Percentiles rank a stretch among this genome's conserved stretches.
Evolutionary conservation across 768 basidiomycete species (phyloP).

Genomic region (Suillus sp.): DNA sequence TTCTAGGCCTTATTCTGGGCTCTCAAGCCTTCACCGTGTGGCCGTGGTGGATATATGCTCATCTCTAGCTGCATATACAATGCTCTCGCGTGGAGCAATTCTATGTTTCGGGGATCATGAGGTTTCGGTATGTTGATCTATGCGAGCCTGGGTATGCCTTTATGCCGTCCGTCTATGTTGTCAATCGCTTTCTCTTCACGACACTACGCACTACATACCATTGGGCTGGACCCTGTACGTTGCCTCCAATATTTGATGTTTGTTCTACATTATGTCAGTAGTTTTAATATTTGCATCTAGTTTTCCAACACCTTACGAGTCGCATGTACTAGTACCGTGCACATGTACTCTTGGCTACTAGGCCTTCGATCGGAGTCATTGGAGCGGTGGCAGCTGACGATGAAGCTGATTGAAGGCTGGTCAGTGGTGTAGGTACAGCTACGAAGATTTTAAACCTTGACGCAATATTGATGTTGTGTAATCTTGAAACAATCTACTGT

Average conservation of each 20-base stretch:
- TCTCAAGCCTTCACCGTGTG: neutral
- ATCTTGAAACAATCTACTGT: no score
- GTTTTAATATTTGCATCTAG: neutral
- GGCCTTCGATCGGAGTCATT: no score
- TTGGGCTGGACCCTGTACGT: conserved; percentile 6
- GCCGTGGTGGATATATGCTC: neutral
- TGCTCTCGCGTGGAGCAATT: neutral
- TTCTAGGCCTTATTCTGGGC: neutral
- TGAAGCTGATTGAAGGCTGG: no score
- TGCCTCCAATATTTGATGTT: conserved; percentile 5
- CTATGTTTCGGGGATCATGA: neutral
- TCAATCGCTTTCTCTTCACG: conserved; percentile 1
- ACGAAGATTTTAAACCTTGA: no score
- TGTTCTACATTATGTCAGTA: neutral
- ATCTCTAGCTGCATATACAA: neutral
- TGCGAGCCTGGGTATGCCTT: neutral
- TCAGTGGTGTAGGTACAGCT: no score
- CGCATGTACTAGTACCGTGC: no score
- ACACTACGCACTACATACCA: conserved; percentile 1
- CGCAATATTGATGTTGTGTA: no score
- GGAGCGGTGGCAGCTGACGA: no score
- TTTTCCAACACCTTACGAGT: neutral
- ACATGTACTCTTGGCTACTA: no score
- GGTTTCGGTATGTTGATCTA: neutral
- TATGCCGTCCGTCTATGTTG: neutral